Percentiles rank a stretch among this genome's conserved stretches.
Conservation (phyloP, 345 rosid species). For the Pistacia vera region DNA sequence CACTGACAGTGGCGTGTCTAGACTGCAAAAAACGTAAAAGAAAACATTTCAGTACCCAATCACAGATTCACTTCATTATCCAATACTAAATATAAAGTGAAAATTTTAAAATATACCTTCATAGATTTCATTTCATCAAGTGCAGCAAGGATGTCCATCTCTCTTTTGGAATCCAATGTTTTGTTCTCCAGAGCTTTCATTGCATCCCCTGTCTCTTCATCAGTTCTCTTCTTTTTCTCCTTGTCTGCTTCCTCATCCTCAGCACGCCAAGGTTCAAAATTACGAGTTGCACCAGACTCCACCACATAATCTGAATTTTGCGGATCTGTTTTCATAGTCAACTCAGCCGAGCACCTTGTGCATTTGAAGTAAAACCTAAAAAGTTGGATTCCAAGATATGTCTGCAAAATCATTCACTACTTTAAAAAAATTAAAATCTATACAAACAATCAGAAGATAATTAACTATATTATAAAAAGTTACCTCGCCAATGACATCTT, state of each 20-base stretch:
- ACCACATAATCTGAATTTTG: conserved; percentile 92
- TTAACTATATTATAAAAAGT: not conserved
- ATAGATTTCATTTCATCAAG: conserved; percentile 93
- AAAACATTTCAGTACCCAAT: not conserved
- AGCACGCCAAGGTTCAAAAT: conserved; percentile 97
- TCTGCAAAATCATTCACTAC: conserved; percentile 42
- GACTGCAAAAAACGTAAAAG: conserved; percentile 50
- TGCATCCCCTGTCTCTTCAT: conserved; percentile 94
- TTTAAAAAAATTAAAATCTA: not conserved
- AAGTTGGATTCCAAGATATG: conserved; percentile 85
- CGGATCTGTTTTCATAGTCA: conserved; percentile 88
- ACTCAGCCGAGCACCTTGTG: conserved; percentile 91
- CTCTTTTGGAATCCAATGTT: conserved; percentile 87
- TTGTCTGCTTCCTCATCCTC: conserved; percentile 65
- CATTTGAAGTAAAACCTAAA: conserved; percentile 95
- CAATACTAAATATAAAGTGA: conserved; percentile 1
- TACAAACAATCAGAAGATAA: not conserved
- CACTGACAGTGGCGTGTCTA: conserved; percentile 85
- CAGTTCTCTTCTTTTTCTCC: conserved; percentile 63
- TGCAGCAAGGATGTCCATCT: conserved; percentile 93
- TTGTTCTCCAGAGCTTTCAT: conserved; percentile 95
- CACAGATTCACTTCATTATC: not conserved
- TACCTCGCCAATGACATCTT: conserved; percentile 91
- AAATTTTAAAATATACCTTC: conserved; percentile 42
- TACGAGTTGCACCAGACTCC: conserved; percentile 83